Base-by-base conservation (phyloP, 192 early-diverging fungal genomes). In the Coemansia sp. region DNA sequence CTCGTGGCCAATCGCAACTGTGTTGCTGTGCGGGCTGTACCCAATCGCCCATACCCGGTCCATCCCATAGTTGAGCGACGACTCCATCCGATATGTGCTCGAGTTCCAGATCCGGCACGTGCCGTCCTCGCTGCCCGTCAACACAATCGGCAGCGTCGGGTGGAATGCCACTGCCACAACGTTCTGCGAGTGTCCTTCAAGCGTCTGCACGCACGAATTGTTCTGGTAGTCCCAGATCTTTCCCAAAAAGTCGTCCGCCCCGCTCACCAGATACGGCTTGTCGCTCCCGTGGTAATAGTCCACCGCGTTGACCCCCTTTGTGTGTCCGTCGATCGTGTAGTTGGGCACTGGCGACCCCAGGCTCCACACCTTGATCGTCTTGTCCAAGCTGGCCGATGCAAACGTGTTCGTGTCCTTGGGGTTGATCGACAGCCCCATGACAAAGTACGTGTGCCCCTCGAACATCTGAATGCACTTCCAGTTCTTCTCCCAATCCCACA, bases 191-290 rank as follows among this genome's bases (percentile, higher is more conserved):
- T 99, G 96, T 7, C 96, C 96, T 70, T 98, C 94, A 44, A 99
- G 81, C 6, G 95, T 99, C 69, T 95, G 92, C 11, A 99, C 94
- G 64, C 95, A 98, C 14, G 91, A 91, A 72, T 96, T 98, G 82
- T 97, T 99, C 61, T 98, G 95, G 65, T 98, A 98, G 64, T 99
- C 96, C 96, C 96, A 99, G 26, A 99, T 86, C 48, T 96, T 96
- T 54, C 90, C 82, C 25, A 83, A 81, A 76, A 89, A 84, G 73
- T 99, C 96, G 54, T 99, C 96, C 16, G 89, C 96, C 10, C 89
- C 92, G 31, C 86, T 89, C 30, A 97, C 85, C 25, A 99, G 67
- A 51, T 99, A 99, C 7, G 96, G 96, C 64, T 96, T 96, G 64
- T 99, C 96, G 30, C 87, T 88, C 20, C 93, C 96, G 53, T 91